Base-by-base conservation (phyloP, 345 rosid species). In the Hibiscus trionum region DNA sequence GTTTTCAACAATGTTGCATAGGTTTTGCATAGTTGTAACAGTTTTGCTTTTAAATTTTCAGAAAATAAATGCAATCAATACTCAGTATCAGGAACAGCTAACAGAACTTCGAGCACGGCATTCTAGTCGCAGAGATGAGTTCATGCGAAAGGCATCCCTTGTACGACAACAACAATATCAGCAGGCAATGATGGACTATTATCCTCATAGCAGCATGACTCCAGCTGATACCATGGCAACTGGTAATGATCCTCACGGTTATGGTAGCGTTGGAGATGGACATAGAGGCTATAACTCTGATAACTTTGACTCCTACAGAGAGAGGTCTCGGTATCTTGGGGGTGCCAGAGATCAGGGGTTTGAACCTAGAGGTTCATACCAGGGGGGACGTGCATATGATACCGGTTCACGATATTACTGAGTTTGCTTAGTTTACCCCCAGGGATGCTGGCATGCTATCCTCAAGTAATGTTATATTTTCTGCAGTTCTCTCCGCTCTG, bases 11-110 rank as follows among this genome's bases (percentile, higher is more conserved):
- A 67, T 15, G 37, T 16, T 67, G 24, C 44, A 49, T 4, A 27
- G 37, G 55, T 11, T 49, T 55, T 67, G 26, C 42, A 67, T 67
- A 2, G 59, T 67, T 42, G 4, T 67, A 49, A 49, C 19, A 49
- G 0, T 26, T 46, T 50, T 49, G 39, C 27, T 67, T 67, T 27
- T 27, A 15, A 16, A 39, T 55, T 57, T 79, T 55, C 90, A 93
- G 98, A 93, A 84, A 80, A 75, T 93, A 82, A 88, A 81, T 73
- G 77, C 86, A 37, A 90, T 93, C 62, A 89, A 84, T 75, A 74
- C 83, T 65, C 91, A 81, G 75, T 85, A 88, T 59, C 87, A 84
- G 80, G 94, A 90, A 73, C 88, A 89, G 72, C 82, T 93, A 64
- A 77, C 82, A 70, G 85, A 86, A 27, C 85, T 93, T 33, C 82